These are phyloP conservation scores for Sclerotinia trifoliorum DNA, from an alignment of 2,329 filamentous ascomycete genomes.

Conservation along the genomic window DNA sequence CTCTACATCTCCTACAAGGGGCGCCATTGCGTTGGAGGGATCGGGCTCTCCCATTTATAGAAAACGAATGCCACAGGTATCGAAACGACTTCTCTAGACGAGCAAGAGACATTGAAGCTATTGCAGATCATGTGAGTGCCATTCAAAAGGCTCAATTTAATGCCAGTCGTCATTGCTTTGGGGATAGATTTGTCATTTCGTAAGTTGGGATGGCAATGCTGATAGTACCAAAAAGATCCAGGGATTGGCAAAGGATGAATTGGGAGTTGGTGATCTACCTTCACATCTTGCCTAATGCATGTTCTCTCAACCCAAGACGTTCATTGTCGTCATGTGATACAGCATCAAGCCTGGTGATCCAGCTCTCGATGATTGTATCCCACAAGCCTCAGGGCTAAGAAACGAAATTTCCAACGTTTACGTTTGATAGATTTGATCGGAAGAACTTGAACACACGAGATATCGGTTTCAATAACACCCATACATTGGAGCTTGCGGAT, in stretches of 20 bases:
- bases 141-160: conserved; percentile 48
- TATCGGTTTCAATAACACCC: conserved; percentile 51
- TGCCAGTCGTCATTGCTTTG: conserved; percentile 43
- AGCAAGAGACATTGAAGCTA: conserved; percentile 47
- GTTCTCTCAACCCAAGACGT: conserved; percentile 39
- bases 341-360: conserved; percentile 43
- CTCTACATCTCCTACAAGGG: not conserved
- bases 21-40: conserved; percentile 12
- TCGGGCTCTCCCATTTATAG: conserved; percentile 40
- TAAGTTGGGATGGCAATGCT: not conserved
- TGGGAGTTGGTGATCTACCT: conserved; percentile 46
- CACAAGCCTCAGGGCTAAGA: conserved; percentile 48
- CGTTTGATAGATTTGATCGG: conserved; percentile 44
- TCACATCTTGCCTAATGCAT: conserved; percentile 46
- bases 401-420: conserved; percentile 51
- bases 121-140: conserved; percentile 47
- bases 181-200: conserved; percentile 22
- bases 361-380: conserved; percentile 44
- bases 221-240: conserved; percentile 40
- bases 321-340: conserved; percentile 42
- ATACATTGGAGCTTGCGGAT: conserved; percentile 46
- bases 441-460: conserved; percentile 41
- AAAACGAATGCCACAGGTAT: conserved; percentile 44
- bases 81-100: conserved; percentile 43
- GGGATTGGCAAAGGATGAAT: conserved; percentile 49